These are phyloP conservation scores for Scenedesmus sp. DNA, from an alignment of 163 green algal genomes.

Conservation along the genomic window DNA sequence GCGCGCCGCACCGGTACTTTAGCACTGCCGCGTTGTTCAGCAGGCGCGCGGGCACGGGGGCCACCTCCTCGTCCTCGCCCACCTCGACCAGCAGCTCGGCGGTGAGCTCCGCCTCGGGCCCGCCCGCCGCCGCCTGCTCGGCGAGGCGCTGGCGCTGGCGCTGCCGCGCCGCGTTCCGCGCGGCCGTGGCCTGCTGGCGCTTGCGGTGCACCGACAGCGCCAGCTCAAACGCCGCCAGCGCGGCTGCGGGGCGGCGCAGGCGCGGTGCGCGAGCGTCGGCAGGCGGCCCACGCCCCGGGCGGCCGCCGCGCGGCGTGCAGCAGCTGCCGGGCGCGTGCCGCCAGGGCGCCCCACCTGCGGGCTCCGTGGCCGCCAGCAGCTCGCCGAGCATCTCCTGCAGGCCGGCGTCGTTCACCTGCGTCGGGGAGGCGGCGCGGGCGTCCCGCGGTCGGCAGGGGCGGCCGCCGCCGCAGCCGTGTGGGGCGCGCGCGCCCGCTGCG, in stretches of 20 bases:
- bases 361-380: constrained; percentile 77
- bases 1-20: constrained; percentile 52
- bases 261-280: too few species aligned
- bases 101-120: background rate
- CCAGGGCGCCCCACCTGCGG: constrained; percentile 52
- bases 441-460: background rate
- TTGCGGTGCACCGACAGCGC: constrained; percentile 65
- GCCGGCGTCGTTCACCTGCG: constrained; percentile 36
- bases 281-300: too few species aligned
- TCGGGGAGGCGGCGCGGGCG: too few species aligned
- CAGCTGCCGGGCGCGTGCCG: too few species aligned
- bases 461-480: background rate
- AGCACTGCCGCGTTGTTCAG: constrained; percentile 95
- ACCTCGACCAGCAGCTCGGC: background rate
- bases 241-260: constrained; percentile 56
- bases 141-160: background rate
- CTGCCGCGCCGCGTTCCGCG: constrained; percentile 5
- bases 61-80: constrained; percentile 30
- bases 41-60: constrained; percentile 69
- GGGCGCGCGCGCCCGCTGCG: background rate
- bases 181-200: constrained; percentile 12
- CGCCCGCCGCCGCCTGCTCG: background rate
- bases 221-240: constrained; percentile 73
- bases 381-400: constrained; percentile 91
- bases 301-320: too few species aligned